phyloP scores from a whole-genome alignment of 2,329 filamentous ascomycete species.

The Aspergillus arachidicola region DNA sequence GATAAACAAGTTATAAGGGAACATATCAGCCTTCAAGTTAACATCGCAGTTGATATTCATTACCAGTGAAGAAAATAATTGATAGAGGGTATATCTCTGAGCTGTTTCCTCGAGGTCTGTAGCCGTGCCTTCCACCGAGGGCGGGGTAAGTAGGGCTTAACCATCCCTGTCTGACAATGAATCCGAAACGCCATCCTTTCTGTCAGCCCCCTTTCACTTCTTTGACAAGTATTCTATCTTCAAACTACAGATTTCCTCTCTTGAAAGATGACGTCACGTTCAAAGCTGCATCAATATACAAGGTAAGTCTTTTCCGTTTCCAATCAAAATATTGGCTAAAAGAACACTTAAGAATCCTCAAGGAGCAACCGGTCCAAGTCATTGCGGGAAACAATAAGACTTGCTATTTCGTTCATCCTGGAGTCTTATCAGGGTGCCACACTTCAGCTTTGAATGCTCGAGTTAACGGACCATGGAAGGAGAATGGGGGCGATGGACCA shows the following conservation, averaged over 20 bases:
- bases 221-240: fast-evolving
- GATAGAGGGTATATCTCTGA: no score
- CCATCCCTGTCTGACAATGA: no score
- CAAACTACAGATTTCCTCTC: fast-evolving
- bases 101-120: no score
- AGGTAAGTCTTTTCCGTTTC: not conserved
- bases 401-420: not conserved
- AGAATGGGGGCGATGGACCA: not conserved
- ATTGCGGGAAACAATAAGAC: not conserved
- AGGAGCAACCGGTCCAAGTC: not conserved
- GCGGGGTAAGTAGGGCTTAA: no score
- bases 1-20: no score
- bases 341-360: not conserved
- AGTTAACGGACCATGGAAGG: not conserved
- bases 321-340: not conserved
- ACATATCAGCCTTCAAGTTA: no score
- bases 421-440: not conserved
- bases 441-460: not conserved
- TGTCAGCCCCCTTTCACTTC: no score
- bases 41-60: no score
- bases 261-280: not conserved
- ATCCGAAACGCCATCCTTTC: no score
- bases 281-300: not conserved
- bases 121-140: no score
- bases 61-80: no score